Conservation (phyloP, 1,139 yeast species). For the Taphrina confusa region DNA sequence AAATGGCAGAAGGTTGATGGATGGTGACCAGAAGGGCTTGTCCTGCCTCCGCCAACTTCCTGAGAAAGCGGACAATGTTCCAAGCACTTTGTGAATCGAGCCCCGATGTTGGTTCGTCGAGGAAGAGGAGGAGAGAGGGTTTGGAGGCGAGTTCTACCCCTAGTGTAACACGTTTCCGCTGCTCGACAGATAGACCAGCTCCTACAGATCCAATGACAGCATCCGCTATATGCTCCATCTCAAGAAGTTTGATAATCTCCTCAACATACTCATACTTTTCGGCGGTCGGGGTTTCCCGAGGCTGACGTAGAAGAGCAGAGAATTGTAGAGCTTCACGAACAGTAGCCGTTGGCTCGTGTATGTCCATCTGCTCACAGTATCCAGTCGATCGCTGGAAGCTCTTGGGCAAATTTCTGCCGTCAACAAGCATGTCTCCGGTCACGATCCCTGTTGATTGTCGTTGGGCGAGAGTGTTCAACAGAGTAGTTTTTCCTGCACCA, state of each 20-base stretch:
- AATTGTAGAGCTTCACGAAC: conserved; percentile 72
- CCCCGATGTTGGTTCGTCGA: conserved; percentile 91
- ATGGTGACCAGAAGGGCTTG: conserved; percentile 77
- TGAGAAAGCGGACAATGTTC: conserved; percentile 63
- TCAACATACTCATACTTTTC: conserved; percentile 52
- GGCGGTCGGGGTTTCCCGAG: conserved; percentile 43
- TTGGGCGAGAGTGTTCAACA: conserved; percentile 61
- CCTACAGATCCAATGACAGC: conserved; percentile 71
- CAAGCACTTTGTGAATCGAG: conserved; percentile 78
- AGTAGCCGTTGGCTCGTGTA: conserved; percentile 64
- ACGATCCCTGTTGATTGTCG: conserved; percentile 61
- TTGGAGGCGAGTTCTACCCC: conserved; percentile 72
- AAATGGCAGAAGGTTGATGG: conserved; percentile 62
- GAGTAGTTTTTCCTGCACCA: conserved; percentile 68
- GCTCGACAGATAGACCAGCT: conserved; percentile 83
- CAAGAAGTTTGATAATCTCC: conserved; percentile 63
- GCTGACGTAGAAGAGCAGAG: conserved; percentile 68
- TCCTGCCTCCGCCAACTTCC: conserved; percentile 59
- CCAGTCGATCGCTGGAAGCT: conserved; percentile 65
- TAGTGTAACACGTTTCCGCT: conserved; percentile 77
- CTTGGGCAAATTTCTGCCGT: conserved; percentile 56
- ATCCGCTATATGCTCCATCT: conserved; percentile 75
- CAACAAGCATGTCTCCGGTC: conserved; percentile 66
- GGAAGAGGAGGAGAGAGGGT: conserved; percentile 63
- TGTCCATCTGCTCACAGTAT: conserved; percentile 66